Percentiles rank a stretch among this genome's conserved stretches.
Evolutionary conservation across 805 yeast species (phyloP).

Genomic region (Sungouiella thailandica): DNA sequence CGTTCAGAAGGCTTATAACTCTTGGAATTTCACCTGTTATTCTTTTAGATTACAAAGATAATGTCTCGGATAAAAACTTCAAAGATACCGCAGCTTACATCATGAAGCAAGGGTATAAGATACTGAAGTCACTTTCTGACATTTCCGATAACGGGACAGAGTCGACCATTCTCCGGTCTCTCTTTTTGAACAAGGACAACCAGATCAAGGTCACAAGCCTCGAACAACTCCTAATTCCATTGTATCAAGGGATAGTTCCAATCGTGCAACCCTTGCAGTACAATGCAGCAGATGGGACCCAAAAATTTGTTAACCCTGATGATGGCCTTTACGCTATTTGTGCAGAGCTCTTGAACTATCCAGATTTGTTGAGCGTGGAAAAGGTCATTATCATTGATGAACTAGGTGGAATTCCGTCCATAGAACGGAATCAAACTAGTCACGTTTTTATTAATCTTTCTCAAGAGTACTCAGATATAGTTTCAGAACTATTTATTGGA

Average conservation of each 20-base stretch:
- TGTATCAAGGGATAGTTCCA: constrained; percentile 52
- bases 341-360: constrained; percentile 19
- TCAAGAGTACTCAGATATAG: constrained; percentile 71
- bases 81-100: constrained; percentile 27
- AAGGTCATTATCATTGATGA: constrained; percentile 77
- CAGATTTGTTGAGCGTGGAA: constrained; percentile 55
- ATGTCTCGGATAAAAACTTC: constrained; percentile 22
- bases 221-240: constrained; percentile 33
- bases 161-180: constrained; percentile 23
- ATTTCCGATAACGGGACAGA: too few relatives aligned
- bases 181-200: constrained; percentile 17
- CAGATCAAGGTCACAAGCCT: constrained; percentile 16
- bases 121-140: too few relatives aligned
- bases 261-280: constrained; percentile 56
- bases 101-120: constrained; percentile 27
- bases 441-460: constrained; percentile 83
- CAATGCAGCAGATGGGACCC: constrained; percentile 13
- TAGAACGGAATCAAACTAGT: constrained; percentile 72
- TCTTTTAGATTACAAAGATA: constrained; percentile 44
- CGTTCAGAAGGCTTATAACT: constrained; percentile 49
- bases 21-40: constrained; percentile 75
- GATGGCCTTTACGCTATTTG: constrained; percentile 23
- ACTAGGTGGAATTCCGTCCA: constrained; percentile 86
- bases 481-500: constrained; percentile 59
- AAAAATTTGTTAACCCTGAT: constrained; percentile 20